Evolutionary conservation across 2,329 filamentous ascomycete species (phyloP).

Genomic region (Ambrosiella beaveri): DNA sequence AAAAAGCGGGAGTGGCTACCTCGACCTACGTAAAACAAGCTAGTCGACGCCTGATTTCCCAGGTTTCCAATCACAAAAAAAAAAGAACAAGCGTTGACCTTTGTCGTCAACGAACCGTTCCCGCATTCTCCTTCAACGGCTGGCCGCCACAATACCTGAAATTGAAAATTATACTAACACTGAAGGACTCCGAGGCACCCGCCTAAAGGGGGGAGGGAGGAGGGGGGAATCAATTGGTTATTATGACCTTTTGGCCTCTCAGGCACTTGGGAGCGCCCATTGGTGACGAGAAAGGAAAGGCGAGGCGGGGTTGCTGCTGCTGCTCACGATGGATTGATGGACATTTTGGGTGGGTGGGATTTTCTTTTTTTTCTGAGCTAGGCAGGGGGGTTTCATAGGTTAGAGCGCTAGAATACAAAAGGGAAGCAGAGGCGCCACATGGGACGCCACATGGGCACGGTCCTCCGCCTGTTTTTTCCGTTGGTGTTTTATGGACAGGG

Average conservation of each 20-base stretch:
- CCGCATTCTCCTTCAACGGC: background rate
- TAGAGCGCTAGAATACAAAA: background rate
- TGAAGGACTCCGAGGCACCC: no score
- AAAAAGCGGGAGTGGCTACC: background rate
- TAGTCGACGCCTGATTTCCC: background rate
- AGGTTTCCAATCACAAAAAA: background rate
- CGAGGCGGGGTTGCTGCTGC: conserved; percentile 3
- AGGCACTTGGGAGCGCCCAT: conserved; percentile 4
- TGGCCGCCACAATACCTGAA: background rate
- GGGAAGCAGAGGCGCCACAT: background rate
- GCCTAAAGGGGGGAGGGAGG: no score
- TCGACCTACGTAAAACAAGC: background rate
- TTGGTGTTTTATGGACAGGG: background rate
- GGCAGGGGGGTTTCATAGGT: background rate
- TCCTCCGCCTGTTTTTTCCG: background rate
- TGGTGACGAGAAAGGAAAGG: conserved; percentile 9
- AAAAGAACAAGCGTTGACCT: background rate
- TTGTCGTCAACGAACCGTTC: background rate
- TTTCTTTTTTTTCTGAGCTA: no score
- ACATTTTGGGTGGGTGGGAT: background rate
- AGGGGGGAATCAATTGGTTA: background rate
- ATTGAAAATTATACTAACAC: background rate
- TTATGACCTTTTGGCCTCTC: background rate
- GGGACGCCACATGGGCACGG: background rate
- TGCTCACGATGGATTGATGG: background rate